phyloP scores from a whole-genome alignment of 2,329 filamentous ascomycete species.

The Biscogniauxia marginata region DNA sequence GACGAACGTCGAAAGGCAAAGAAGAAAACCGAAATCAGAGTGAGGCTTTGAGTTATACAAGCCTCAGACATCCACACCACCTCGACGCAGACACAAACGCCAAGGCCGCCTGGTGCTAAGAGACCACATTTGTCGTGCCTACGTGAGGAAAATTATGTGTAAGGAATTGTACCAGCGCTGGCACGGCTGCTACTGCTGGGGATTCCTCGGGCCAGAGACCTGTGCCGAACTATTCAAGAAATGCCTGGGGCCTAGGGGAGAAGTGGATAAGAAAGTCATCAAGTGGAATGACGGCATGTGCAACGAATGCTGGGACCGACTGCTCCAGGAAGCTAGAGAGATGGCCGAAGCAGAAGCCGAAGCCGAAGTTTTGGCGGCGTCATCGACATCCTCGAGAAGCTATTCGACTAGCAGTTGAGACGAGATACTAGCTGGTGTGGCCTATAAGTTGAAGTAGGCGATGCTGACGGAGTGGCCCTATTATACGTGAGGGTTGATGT shows the following conservation, averaged over 20 bases:
- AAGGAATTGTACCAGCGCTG: slow-evolving; percentile 35
- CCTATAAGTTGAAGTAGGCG: no score
- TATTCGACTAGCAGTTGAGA: slow-evolving; percentile 11
- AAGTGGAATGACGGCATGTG: slow-evolving; percentile 36
- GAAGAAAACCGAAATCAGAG: no score
- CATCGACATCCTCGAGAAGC: slow-evolving; percentile 18
- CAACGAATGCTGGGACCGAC: slow-evolving; percentile 34
- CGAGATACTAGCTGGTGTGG: background rate
- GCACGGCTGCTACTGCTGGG: slow-evolving; percentile 33
- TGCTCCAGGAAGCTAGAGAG: slow-evolving; percentile 32
- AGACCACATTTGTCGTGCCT: background rate
- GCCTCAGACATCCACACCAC: background rate
- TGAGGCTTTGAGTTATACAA: background rate
- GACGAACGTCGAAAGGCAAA: no score
- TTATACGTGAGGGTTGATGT: no score
- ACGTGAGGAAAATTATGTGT: slow-evolving; percentile 24
- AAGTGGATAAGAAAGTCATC: slow-evolving; percentile 32
- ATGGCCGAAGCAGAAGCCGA: slow-evolving; percentile 27
- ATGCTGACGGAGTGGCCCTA: background rate
- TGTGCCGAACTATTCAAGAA: slow-evolving; percentile 32
- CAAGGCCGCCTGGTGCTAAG: no score
- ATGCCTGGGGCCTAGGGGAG: slow-evolving; percentile 33
- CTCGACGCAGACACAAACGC: background rate
- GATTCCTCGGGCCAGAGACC: slow-evolving; percentile 31
- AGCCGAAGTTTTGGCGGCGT: slow-evolving; percentile 18